Evolutionary conservation across 768 basidiomycete species (phyloP), one percentile per base, ranked within the genome.

Genomic region (Auriculariales sp.): DNA sequence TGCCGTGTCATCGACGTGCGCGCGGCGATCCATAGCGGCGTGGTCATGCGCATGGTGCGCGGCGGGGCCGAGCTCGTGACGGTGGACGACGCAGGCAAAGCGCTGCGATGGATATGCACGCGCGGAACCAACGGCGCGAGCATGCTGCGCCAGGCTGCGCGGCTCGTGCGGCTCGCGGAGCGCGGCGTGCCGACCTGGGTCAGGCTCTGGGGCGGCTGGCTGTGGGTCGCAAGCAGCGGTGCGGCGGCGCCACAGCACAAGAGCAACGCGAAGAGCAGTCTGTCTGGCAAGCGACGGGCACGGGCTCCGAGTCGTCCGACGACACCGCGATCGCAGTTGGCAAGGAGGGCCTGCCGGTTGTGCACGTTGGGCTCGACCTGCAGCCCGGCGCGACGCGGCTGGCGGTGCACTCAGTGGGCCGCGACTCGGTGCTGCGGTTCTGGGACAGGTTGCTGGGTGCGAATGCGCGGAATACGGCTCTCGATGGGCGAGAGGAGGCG

Each of bases 361-460:
- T 3, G 87, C 2, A n/a, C n/a, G n/a, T n/a, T 97, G 28, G 74
- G 90, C 11, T 72, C 61, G 90, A 95, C 55, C 58, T 83, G 31
- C 51, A 14, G 52, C 50, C 9, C 52, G 28, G 32, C 54, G 4
- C 36, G 54, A 48, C 73, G 2, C 68, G 75, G 54, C 61, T 94
- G 46, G 74, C 75, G 46, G 88, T 94, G 7, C 71, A 76, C 55
- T 92, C 85, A 59, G 68, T 79, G 49, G 88, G 84, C 12, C 68
- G 75, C 50, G 91, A 86, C 61, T 86, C 81, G 57, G 67, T 70
- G 45, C 55, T 95, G 39, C 71, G 72, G 54, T 73, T 89, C 48
- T 97, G 93, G 94, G 94, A 98, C 61, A 94, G 93, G 0, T 62
- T 95, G 35, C 66, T 95, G 30, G 80, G 81, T 10, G 68, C 73